Percentiles rank a stretch among this genome's conserved stretches.
These are phyloP conservation scores for Mucor piriformis DNA, from an alignment of 371 early-diverging fungal genomes.

Conservation along the genomic window DNA sequence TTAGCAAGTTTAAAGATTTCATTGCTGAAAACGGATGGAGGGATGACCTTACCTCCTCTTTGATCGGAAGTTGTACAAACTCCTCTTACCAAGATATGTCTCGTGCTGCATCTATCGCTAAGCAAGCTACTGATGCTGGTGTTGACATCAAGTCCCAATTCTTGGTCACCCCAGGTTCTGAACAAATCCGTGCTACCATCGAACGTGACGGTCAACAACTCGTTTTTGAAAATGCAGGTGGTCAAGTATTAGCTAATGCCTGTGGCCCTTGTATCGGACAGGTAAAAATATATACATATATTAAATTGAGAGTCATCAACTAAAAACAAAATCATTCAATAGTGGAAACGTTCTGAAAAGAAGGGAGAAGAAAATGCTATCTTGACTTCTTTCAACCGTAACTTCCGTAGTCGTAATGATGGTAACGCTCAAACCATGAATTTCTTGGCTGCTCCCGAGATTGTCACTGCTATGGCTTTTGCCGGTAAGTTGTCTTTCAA, in stretches of 20 bases:
- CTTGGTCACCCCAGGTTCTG: conserved; percentile 95
- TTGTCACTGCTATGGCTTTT: conserved; percentile 93
- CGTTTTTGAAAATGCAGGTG: conserved; percentile 85
- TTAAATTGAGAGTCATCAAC: no score
- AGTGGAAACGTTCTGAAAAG: conserved; percentile 87
- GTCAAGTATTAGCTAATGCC: conserved; percentile 85
- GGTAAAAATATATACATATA: conserved; percentile 31
- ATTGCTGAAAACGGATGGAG: conserved; percentile 86
- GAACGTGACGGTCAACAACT: conserved; percentile 88
- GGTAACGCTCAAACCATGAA: conserved; percentile 93
- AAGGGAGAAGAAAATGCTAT: conserved; percentile 83
- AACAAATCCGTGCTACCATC: conserved; percentile 96
- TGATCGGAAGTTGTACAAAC: conserved; percentile 97
- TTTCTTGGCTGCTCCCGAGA: conserved; percentile 94
- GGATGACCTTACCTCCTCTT: conserved; percentile 81
- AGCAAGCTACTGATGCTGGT: conserved; percentile 83
- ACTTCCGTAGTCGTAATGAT: conserved; percentile 95
- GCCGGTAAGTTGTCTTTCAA: conserved; percentile 90
- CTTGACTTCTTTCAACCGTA: conserved; percentile 95
- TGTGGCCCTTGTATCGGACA: conserved; percentile 92
- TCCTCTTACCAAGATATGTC: conserved; percentile 96
- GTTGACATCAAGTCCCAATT: conserved; percentile 81
- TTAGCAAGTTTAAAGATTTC: conserved; percentile 79
- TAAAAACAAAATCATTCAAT: no score
- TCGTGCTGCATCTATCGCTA: conserved; percentile 84